Evolutionary conservation across 1,284 basidiomycete genomes (phyloP), one percentile per base, ranked within the genome.

Genomic region (Sphagnurus paluster): DNA sequence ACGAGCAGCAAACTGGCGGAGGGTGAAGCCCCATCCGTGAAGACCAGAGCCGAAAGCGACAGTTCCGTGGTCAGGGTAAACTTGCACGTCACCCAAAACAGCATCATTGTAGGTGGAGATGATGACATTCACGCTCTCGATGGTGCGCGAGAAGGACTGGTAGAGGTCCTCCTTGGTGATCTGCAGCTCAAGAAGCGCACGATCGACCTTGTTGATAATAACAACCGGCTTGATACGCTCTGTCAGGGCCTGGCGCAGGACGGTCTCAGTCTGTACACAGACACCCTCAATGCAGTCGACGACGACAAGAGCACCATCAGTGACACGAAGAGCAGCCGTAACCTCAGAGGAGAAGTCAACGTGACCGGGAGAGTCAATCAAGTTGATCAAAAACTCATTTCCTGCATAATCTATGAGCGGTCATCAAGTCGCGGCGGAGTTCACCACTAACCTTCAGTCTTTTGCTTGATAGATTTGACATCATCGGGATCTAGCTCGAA

Each of bases 281-380:
- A 99, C 97, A 80, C 97, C 97, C 70, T 99, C 97, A 66, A 99
- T 89, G 76, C 93, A 97, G 77, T 99, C 97, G 67, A 99, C 97
- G 68, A 99, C 97, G 63, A 98, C 95, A 58, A 98, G 87, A 50
- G 93, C 93, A 80, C 92, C 97, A 63, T 99, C 97, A 56, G 97
- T 99, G 68, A 99, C 96, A 81, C 97, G 97, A 67, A 99, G 93
- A 60, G 96, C 97, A 55, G 97, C 97, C 9, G 97, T 99, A 63
- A 99, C 97, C 73, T 99, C 97, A 45, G 97, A 99, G 41, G 97
- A 99, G 83, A 99, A 99, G 72, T 99, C 96, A 68, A 99, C 96
- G 85, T 99, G 96, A 68, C 96, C 96, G 56, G 97, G 96, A 13
- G 96, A 98, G 75, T 99, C 96, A 77, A 99, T 98, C 76, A 99